A percentile compares a stretch with the other conserved stretches of the same genome.
These are phyloP conservation scores for Marasmius fiardii DNA, from an alignment of 1,284 basidiomycete species.

Conservation along the genomic window DNA sequence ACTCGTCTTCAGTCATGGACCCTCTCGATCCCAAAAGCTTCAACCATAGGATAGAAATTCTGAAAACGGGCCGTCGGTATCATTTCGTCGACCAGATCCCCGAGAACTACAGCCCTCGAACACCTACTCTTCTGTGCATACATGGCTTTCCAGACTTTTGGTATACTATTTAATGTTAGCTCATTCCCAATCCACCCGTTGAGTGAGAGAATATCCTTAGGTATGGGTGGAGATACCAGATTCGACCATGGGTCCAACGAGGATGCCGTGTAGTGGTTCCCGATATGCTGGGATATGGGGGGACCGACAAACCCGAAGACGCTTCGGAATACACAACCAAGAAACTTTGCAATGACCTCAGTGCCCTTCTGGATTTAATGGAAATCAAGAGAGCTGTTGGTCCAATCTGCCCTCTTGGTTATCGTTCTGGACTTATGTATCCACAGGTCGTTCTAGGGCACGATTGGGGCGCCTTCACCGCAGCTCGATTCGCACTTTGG, in stretches of 20 bases:
- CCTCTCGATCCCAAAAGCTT: slow-evolving; percentile 47
- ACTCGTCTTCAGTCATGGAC: slow-evolving; percentile 34
- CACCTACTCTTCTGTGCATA: slow-evolving; percentile 57
- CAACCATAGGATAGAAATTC: slow-evolving; percentile 42
- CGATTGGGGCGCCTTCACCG: slow-evolving; percentile 67
- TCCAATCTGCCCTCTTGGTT: slow-evolving; percentile 11
- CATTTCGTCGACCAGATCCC: slow-evolving; percentile 68
- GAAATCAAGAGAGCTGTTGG: slow-evolving; percentile 49
- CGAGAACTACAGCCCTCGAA: slow-evolving; percentile 32
- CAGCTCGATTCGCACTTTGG: slow-evolving; percentile 64
- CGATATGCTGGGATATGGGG: slow-evolving; percentile 72
- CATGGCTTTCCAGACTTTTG: slow-evolving; percentile 75
- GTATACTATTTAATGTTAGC: slow-evolving; percentile 28
- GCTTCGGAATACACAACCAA: slow-evolving; percentile 55
- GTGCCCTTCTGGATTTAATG: slow-evolving; percentile 57
- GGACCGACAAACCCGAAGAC: slow-evolving; percentile 58
- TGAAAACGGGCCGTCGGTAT: slow-evolving; percentile 59
- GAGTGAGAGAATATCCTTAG: slow-evolving; percentile 26
- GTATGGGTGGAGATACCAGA: slow-evolving; percentile 72
- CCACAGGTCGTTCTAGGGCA: slow-evolving; percentile 63
- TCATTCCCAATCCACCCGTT: not conserved
- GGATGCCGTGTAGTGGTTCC: slow-evolving; percentile 69
- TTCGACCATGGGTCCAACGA: slow-evolving; percentile 56
- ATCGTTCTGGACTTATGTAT: not conserved
- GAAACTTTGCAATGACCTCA: slow-evolving; percentile 56